These are phyloP conservation scores for Pachysandra terminalis DNA, from an alignment of 164 flowering plant species.

Conservation along the genomic window DNA sequence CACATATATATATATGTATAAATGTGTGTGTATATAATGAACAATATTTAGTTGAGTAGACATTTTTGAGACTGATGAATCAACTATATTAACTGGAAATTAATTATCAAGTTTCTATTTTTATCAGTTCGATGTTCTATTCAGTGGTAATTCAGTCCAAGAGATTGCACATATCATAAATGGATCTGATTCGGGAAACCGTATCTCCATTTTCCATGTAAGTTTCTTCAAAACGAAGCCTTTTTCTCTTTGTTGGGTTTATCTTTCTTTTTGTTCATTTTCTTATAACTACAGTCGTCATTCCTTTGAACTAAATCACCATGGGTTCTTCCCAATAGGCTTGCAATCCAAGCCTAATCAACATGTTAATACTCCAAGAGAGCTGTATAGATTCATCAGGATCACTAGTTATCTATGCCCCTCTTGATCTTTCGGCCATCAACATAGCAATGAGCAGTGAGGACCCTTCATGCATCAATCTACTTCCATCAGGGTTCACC, in stretches of 20 bases:
- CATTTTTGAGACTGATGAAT: neutral
- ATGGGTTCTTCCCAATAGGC: slow-evolving; percentile 32
- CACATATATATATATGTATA: too few species aligned
- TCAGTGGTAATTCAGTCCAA: slow-evolving; percentile 55
- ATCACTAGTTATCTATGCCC: slow-evolving; percentile 63
- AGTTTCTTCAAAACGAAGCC: slow-evolving; percentile 2
- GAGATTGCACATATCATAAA: slow-evolving; percentile 59
- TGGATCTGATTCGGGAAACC: slow-evolving; percentile 53
- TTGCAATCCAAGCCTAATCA: slow-evolving; percentile 59
- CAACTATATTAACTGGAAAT: too few species aligned
- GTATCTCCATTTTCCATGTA: slow-evolving; percentile 38
- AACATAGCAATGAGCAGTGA: slow-evolving; percentile 82
- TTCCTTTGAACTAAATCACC: neutral
- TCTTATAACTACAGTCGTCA: neutral
- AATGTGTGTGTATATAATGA: too few species aligned
- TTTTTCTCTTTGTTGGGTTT: neutral
- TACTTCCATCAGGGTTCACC: slow-evolving; percentile 81
- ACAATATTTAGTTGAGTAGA: neutral
- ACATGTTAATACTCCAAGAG: slow-evolving; percentile 86
- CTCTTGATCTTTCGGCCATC: slow-evolving; percentile 65
- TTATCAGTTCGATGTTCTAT: slow-evolving; percentile 75
- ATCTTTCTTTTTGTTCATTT: neutral
- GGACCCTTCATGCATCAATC: slow-evolving; percentile 63
- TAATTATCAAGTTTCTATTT: neutral
- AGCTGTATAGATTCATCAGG: slow-evolving; percentile 76